phyloP scores from a whole-genome alignment of 352 stramenopile species.

The Phytophthora pseudosyringae region DNA sequence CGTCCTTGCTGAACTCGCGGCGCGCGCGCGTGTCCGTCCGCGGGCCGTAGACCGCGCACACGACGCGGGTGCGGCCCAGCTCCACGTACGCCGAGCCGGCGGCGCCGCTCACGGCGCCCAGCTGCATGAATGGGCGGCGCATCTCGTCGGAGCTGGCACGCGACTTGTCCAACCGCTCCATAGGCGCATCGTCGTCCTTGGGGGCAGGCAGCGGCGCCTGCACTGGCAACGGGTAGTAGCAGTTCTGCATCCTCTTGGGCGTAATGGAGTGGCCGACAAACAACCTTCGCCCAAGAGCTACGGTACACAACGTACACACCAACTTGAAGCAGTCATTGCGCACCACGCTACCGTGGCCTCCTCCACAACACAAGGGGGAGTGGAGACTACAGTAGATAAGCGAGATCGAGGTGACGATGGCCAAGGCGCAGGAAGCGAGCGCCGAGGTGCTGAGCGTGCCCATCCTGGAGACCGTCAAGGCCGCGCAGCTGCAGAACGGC shows the following conservation, averaged over 20 bases:
- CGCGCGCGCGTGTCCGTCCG: slow-evolving; percentile 77
- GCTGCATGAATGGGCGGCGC: slow-evolving; percentile 85
- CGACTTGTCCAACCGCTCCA: slow-evolving; percentile 48
- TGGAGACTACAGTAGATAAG: slow-evolving; percentile 24
- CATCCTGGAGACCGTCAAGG: slow-evolving; percentile 90
- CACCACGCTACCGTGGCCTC: background rate
- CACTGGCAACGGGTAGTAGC: slow-evolving; percentile 71
- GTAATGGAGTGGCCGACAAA: slow-evolving; percentile 9
- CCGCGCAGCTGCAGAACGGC: slow-evolving; percentile 90
- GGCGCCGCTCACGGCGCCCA: slow-evolving; percentile 81
- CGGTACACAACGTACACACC: slow-evolving; percentile 1
- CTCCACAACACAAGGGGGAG: background rate
- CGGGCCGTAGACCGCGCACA: slow-evolving; percentile 90
- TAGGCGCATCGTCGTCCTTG: slow-evolving; percentile 32
- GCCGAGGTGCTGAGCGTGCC: slow-evolving; percentile 56
- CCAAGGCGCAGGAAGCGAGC: slow-evolving; percentile 37
- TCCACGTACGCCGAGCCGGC: slow-evolving; percentile 91
- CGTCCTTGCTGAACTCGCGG: slow-evolving; percentile 87
- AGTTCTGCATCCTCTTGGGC: slow-evolving; percentile 76
- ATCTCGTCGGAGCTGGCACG: slow-evolving; percentile 81
- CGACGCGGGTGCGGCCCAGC: slow-evolving; percentile 84
- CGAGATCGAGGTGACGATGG: slow-evolving; percentile 33
- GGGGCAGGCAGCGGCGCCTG: slow-evolving; percentile 29
- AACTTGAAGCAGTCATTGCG: slow-evolving; percentile 14
- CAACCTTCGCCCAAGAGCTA: background rate